Evolutionary conservation across 305 asterid species (phyloP), one percentile per base, ranked within the genome.

Genomic region (Fraxinus baroniana): DNA sequence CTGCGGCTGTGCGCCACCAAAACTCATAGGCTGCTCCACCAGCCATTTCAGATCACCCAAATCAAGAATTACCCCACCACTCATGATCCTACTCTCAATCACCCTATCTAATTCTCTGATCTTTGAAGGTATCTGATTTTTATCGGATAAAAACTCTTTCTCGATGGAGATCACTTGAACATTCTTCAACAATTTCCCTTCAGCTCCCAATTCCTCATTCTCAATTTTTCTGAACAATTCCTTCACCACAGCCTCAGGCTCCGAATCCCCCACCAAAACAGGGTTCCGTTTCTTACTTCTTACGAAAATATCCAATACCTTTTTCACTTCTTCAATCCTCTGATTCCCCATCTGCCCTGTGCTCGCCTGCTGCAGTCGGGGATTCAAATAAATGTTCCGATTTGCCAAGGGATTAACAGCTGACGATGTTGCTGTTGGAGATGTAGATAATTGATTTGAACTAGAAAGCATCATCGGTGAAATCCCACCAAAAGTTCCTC

Each of bases 21-120:
- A 83, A 81, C 71, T 76, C 37, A 20, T 78, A 17, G 90, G 92
- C 78, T 91, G 97, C 89, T 95, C 98, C 78, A 95, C 96, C 81
- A 95, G 92, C 98, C 99, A 95, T 85, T 92, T 94, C 91, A 95
- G 86, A 87, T 95, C 95, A 49, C 99, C 99, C 90, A 95, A 90
- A 88, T 94, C 93, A 76, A 95, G 88, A 88, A 95, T 85, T 88
- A 95, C 92, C 0, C 94, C 93, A 0, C 97, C 93, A 76, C 35
- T 81, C 10, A 80, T 83, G 22, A 91, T 82, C 86, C 71, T 91
- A 20, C 76, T 80, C 83, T 89, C 95, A 32, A 94, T 89, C 84
- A 82, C 68, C 35, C 75, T 85, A 60, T 89, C 93, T 79, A 95
- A 81, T 83, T 95, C 93, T 33, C 84, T 88, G 36, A 94, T 90